Conservation (phyloP, 805 yeast species). For the Schwanniomyces polymorphus region DNA sequence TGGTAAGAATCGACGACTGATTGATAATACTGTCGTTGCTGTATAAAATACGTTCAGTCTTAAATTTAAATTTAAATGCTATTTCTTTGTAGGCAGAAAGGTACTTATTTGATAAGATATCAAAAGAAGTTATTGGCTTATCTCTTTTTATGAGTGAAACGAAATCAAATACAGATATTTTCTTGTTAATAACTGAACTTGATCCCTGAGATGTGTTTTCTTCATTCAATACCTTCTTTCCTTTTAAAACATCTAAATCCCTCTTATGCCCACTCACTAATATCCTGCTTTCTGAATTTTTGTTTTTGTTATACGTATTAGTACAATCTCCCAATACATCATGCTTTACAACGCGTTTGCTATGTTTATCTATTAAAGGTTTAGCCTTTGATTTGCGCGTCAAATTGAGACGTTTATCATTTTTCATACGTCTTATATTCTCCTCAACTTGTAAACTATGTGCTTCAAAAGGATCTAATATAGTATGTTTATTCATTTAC, state of each 20-base stretch:
- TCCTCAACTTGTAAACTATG: slow-evolving; percentile 5
- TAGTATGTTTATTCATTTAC: not conserved
- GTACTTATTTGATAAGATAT: not conserved
- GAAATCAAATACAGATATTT: not conserved
- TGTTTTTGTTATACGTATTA: not conserved
- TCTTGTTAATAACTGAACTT: not conserved
- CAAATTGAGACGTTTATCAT: slow-evolving; percentile 4
- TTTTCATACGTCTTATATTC: slow-evolving; percentile 8
- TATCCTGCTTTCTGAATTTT: not conserved
- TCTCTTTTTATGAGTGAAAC: slow-evolving; percentile 1
- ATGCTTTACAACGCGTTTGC: not conserved
- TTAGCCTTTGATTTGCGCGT: not conserved
- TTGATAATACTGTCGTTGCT: not conserved
- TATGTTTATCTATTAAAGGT: not conserved
- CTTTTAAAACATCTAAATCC: too few relatives aligned
- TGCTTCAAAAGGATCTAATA: slow-evolving; percentile 8
- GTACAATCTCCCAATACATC: not conserved
- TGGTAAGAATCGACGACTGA: not conserved
- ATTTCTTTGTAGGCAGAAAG: not conserved
- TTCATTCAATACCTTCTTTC: too few relatives aligned
- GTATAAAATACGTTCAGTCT: not conserved
- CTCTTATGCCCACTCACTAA: too few relatives aligned
- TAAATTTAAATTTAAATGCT: too few relatives aligned
- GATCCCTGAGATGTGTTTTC: too few relatives aligned
- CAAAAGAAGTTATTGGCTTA: not conserved